Conservation (phyloP, 306 rosid species). For the Vigna nakashimae region DNA sequence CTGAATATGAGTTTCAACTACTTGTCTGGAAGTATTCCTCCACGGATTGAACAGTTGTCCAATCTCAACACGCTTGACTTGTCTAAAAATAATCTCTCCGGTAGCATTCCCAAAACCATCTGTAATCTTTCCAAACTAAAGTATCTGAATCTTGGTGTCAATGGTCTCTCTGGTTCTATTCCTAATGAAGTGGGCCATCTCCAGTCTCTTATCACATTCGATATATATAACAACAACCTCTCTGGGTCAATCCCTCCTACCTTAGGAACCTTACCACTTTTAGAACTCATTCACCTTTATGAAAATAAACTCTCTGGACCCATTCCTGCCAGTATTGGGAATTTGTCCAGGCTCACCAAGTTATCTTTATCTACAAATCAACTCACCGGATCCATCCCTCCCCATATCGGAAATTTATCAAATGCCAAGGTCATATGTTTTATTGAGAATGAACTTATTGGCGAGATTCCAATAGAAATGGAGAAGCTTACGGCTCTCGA, state of each 20-base stretch:
- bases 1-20: not conserved
- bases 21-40: slow-evolving; percentile 2
- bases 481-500: not conserved
- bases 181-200: not conserved
- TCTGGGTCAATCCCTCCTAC: not conserved
- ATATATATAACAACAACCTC: not conserved
- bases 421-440: not conserved
- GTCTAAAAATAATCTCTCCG: not conserved
- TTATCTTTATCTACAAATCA: not conserved
- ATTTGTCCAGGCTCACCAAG: not conserved
- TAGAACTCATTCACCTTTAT: not conserved
- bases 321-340: not conserved
- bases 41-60: not conserved
- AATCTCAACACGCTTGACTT: slow-evolving; percentile 15
- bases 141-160: not conserved
- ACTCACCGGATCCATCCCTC: not conserved
- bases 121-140: not conserved
- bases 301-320: not conserved
- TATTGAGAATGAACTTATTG: not conserved
- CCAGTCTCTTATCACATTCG: not conserved
- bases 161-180: not conserved
- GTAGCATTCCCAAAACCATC: not conserved
- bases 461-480: not conserved
- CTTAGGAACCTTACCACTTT: not conserved
- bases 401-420: not conserved